Conservation (phyloP, 768 basidiomycete genomes). For the Lactarius trivialis region DNA sequence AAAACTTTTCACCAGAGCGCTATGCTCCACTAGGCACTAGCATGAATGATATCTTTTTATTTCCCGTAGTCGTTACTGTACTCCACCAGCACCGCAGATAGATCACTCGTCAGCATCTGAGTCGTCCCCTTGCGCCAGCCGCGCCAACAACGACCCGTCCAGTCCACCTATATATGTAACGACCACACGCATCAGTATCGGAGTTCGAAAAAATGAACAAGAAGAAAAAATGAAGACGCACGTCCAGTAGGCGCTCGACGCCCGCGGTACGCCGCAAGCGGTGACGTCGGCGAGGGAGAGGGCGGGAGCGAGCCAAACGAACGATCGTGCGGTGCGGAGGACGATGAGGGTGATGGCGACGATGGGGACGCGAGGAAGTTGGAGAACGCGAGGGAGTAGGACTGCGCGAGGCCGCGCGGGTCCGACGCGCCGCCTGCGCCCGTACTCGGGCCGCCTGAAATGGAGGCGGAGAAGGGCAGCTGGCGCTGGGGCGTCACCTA, state of each 20-base stretch:
- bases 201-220: neutral
- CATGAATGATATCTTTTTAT: neutral
- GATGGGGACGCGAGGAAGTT: neutral
- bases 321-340: constrained; percentile 12
- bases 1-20: no score
- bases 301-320: constrained; percentile 19
- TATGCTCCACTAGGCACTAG: neutral
- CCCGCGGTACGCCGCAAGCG: constrained; percentile 23
- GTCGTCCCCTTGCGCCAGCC: constrained; percentile 17
- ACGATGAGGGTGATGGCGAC: neutral
- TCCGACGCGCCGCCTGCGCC: constrained; percentile 11
- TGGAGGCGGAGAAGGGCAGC: constrained; percentile 18
- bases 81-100: neutral
- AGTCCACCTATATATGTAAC: constrained; percentile 11
- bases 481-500: constrained; percentile 23
- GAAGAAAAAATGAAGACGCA: constrained; percentile 4
- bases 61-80: no score
- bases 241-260: constrained; percentile 21
- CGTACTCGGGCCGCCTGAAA: neutral
- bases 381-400: constrained; percentile 18
- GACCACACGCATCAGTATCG: neutral
- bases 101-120: constrained; percentile 15
- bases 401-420: constrained; percentile 22
- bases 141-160: constrained; percentile 21
- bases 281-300: constrained; percentile 16